Base-by-base conservation (phyloP, 2,329 filamentous ascomycete genomes). In the Ophiocordyceps unilateralis region DNA sequence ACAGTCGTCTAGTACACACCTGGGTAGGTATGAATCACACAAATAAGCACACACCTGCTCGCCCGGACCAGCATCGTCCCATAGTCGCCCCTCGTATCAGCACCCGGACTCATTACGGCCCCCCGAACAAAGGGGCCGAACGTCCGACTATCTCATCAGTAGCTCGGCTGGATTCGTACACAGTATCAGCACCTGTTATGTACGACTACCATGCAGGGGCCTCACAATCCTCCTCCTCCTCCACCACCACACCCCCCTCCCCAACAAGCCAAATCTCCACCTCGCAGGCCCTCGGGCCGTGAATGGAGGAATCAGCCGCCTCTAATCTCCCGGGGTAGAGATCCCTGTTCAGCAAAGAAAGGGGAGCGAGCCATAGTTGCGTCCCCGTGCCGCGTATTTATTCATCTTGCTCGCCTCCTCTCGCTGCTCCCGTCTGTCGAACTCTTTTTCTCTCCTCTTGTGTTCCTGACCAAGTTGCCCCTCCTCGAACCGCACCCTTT, bases 381-480 rank as follows among this genome's bases (percentile, higher is more conserved):
- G n/a, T n/a, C n/a, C n/a, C n/a, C n/a, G n/a, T n/a, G n/a, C 3
- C 15, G 30, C 30, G 30, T 32, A 32, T 15, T 10, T 36, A 36
- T 36, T 36, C 17, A 19, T 19, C 17, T 10, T n/a, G 17, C n/a
- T 19, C 17, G 10, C 17, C 17, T 36, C 32, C 17, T 7, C 32
- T 11, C 32, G n/a, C n/a, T 11, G n/a, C n/a, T 10, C 9, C 17
- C 9, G 14, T 9, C n/a, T 11, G 14, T 36, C 30, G 30, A 32
- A 15, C 41, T 51, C 53, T 50, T 51, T 26, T 56, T 54, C 53
- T 50, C 50, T 50, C 48, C 54, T 50, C 47, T 49, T 30, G 61
- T 60, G 48, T 64, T 69, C 64, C 66, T 59, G 58, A 58, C 60
- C 56, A 59, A 66, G 62, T 63, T 62, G 59, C 55, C 48, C 53